Percentiles rank a stretch among this genome's conserved stretches.
Conservation (phyloP, 495 filamentous ascomycete genomes). For the Lophiostoma macrostomum region DNA sequence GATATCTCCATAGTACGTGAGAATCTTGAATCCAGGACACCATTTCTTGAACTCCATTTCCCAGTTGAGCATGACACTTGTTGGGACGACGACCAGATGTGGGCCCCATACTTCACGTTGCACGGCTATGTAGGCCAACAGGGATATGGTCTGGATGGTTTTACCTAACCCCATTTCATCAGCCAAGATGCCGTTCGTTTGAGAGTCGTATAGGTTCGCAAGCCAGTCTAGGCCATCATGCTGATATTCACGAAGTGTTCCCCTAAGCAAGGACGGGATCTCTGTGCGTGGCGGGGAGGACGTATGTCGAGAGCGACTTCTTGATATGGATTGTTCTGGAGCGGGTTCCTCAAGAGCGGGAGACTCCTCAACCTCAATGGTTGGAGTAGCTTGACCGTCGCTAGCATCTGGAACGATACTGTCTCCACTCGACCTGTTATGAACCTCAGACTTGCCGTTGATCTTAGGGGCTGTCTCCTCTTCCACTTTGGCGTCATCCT, state of each 20-base stretch:
- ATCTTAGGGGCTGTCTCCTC: background rate
- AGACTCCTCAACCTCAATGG: slow-evolving; percentile 4
- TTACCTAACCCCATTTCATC: slow-evolving; percentile 99
- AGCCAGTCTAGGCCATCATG: slow-evolving; percentile 97
- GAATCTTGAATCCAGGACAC: slow-evolving; percentile 96
- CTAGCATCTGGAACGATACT: too few species aligned
- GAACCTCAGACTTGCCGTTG: background rate
- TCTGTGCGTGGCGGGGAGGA: slow-evolving; percentile 25
- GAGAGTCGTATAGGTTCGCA: slow-evolving; percentile 82
- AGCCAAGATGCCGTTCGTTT: slow-evolving; percentile 96
- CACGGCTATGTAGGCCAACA: slow-evolving; percentile 90
- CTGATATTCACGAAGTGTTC: slow-evolving; percentile 92
- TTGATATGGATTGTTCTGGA: slow-evolving; percentile 3
- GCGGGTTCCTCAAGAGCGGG: background rate
- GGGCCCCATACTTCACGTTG: slow-evolving; percentile 92
- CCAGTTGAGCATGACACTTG: slow-evolving; percentile 99
- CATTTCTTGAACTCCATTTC: slow-evolving; percentile 99
- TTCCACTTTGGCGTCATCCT: background rate
- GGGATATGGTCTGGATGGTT: slow-evolving; percentile 95
- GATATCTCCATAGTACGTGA: slow-evolving; percentile 91
- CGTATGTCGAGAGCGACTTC: slow-evolving; percentile 15
- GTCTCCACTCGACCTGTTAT: background rate
- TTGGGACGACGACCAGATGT: slow-evolving; percentile 93
- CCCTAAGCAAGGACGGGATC: slow-evolving; percentile 82
- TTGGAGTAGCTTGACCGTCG: too few species aligned